Percentiles rank a stretch among this genome's conserved stretches.
Evolutionary conservation across 805 yeast species (phyloP).

Genomic region (Candida orba): DNA sequence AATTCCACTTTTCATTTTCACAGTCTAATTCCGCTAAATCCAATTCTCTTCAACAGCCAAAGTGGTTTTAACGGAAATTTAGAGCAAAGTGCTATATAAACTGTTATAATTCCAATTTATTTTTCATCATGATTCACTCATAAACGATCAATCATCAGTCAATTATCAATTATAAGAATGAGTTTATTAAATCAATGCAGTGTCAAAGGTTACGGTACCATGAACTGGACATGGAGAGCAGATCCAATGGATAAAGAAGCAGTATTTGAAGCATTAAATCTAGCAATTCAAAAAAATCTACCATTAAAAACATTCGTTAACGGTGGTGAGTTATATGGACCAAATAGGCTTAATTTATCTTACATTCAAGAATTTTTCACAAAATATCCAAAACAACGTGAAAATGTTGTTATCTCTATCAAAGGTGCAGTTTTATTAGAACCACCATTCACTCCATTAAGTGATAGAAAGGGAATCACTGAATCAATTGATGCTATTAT

Average conservation of each 20-base stretch:
- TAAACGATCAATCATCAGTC: too few relatives aligned
- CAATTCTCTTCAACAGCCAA: too few relatives aligned
- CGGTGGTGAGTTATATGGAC: slow-evolving; percentile 77
- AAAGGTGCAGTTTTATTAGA: slow-evolving; percentile 52
- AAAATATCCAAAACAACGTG: slow-evolving; percentile 47
- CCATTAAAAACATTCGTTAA: slow-evolving; percentile 50
- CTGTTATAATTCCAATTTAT: too few relatives aligned
- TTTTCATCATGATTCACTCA: too few relatives aligned
- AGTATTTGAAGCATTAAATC: slow-evolving; percentile 47
- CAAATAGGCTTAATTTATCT: slow-evolving; percentile 43
- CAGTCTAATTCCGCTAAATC: too few relatives aligned
- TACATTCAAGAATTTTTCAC: slow-evolving; percentile 50
- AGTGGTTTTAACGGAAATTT: too few relatives aligned
- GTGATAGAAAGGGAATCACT: slow-evolving; percentile 39
- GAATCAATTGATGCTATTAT: slow-evolving; percentile 40
- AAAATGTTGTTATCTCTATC: slow-evolving; percentile 52
- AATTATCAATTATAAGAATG: too few relatives aligned
- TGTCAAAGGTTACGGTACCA: slow-evolving; percentile 61
- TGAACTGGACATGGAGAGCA: slow-evolving; percentile 73
- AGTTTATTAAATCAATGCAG: slow-evolving; percentile 6
- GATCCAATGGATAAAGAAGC: slow-evolving; percentile 45
- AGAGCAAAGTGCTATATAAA: too few relatives aligned
- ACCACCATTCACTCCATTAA: slow-evolving; percentile 37
- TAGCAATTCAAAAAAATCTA: slow-evolving; percentile 35
- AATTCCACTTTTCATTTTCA: too few relatives aligned